Percentiles rank a stretch among this genome's conserved stretches.
Conservation (phyloP, 768 basidiomycete species). For the Leccinum subtestaceum region DNA sequence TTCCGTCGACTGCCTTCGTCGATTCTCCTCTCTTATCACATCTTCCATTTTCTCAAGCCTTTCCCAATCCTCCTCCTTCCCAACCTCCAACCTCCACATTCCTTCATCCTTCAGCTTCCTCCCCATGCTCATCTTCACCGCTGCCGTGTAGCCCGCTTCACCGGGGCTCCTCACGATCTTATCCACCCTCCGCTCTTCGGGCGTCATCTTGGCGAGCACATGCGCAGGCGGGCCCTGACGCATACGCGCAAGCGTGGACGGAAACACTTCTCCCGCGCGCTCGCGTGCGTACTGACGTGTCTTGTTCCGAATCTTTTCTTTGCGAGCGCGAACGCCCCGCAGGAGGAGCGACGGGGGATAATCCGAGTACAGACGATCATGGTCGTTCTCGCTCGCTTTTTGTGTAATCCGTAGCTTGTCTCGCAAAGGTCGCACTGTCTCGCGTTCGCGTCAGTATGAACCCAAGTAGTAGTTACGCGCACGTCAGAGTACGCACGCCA, state of each 20-base stretch:
- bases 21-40: slow-evolving; percentile 32
- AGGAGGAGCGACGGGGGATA: slow-evolving; percentile 49
- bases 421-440: slow-evolving; percentile 38
- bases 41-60: slow-evolving; percentile 27
- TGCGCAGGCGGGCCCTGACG: slow-evolving; percentile 64
- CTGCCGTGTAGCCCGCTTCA: slow-evolving; percentile 71
- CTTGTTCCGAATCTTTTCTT: slow-evolving; percentile 61
- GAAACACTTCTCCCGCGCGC: slow-evolving; percentile 58
- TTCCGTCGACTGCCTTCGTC: slow-evolving; percentile 9
- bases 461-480: background rate
- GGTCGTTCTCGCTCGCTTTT: slow-evolving; percentile 38
- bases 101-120: slow-evolving; percentile 41
- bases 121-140: slow-evolving; percentile 56
- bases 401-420: slow-evolving; percentile 32
- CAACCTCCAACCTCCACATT: slow-evolving; percentile 36
- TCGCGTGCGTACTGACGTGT: slow-evolving; percentile 61
- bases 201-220: slow-evolving; percentile 50
- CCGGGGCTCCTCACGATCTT: slow-evolving; percentile 48
- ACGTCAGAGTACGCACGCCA: slow-evolving; percentile 20
- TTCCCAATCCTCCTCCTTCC: slow-evolving; percentile 24
- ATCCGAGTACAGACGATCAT: slow-evolving; percentile 39
- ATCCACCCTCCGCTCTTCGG: slow-evolving; percentile 46
- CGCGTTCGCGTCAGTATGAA: slow-evolving; percentile 5
- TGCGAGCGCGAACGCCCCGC: slow-evolving; percentile 52
- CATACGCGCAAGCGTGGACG: slow-evolving; percentile 44